These are phyloP conservation scores for Cydonia oblonga DNA, from an alignment of 331 rosid species.

Conservation along the genomic window DNA sequence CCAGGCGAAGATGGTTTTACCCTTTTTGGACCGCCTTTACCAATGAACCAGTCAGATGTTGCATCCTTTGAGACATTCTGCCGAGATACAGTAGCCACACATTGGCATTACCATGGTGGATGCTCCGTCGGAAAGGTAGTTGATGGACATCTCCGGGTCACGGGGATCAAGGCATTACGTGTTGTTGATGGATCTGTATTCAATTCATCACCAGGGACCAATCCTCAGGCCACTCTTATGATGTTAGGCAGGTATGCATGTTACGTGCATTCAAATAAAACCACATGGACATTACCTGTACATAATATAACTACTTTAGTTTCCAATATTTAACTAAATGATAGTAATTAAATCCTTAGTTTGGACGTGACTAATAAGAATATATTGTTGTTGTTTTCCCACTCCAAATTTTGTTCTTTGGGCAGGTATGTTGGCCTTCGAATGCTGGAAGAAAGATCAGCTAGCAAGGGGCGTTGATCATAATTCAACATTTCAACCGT, in stretches of 20 bases:
- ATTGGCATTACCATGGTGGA: not conserved
- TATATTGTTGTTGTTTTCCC: too few relatives aligned
- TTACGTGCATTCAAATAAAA: too few relatives aligned
- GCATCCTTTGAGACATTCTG: not conserved
- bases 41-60: not conserved
- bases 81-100: not conserved
- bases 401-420: too few relatives aligned
- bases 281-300: too few relatives aligned
- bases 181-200: conserved; percentile 13
- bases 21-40: not conserved
- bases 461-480: too few relatives aligned
- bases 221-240: not conserved
- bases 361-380: too few relatives aligned
- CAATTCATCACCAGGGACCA: not conserved
- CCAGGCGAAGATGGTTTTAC: not conserved
- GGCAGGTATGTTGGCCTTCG: too few relatives aligned
- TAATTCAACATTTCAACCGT: too few relatives aligned
- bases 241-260: not conserved
- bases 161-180: not conserved
- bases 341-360: too few relatives aligned
- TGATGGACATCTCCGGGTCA: not conserved
- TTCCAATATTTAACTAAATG: too few relatives aligned
- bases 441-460: too few relatives aligned
- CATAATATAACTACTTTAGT: too few relatives aligned
- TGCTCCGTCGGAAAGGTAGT: conserved; percentile 9